phyloP scores from a whole-genome alignment of 192 early-diverging fungal genomes.

The Kappamyces sp. region DNA sequence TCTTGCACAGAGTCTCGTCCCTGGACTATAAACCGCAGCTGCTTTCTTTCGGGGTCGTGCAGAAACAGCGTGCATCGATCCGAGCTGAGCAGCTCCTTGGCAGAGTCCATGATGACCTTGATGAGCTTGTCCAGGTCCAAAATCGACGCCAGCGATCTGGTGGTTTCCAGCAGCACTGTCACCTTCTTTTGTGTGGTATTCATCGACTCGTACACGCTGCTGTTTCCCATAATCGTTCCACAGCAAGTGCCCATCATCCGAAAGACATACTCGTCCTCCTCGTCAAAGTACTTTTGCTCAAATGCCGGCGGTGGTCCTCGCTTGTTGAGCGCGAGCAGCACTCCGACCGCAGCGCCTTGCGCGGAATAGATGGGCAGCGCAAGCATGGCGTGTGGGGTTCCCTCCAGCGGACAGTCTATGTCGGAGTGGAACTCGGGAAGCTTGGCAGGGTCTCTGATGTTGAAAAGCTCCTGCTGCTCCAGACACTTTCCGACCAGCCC shows the following conservation, averaged over 20 bases:
- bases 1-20: slow-evolving; percentile 33
- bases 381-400: slow-evolving; percentile 24
- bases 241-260: slow-evolving; percentile 21
- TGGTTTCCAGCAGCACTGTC: slow-evolving; percentile 45
- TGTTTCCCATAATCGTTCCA: slow-evolving; percentile 32
- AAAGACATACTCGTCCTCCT: slow-evolving; percentile 38
- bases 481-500: slow-evolving; percentile 42
- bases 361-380: slow-evolving; percentile 32
- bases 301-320: slow-evolving; percentile 13
- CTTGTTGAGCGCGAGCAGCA: slow-evolving; percentile 43
- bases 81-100: slow-evolving; percentile 38
- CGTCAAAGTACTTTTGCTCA: slow-evolving; percentile 22
- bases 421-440: slow-evolving; percentile 32
- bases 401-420: slow-evolving; percentile 28
- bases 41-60: slow-evolving; percentile 29
- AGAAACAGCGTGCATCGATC: slow-evolving; percentile 45
- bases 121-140: slow-evolving; percentile 36
- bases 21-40: slow-evolving; percentile 37
- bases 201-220: slow-evolving; percentile 40
- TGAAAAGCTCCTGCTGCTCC: slow-evolving; percentile 26
- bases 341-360: slow-evolving; percentile 31
- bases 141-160: slow-evolving; percentile 34
- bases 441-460: slow-evolving; percentile 33
- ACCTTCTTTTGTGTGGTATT: slow-evolving; percentile 44
- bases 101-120: slow-evolving; percentile 43